These are phyloP conservation scores for Sechiopsis laciniata DNA, from an alignment of 306 rosid genomes.

Conservation along the genomic window DNA sequence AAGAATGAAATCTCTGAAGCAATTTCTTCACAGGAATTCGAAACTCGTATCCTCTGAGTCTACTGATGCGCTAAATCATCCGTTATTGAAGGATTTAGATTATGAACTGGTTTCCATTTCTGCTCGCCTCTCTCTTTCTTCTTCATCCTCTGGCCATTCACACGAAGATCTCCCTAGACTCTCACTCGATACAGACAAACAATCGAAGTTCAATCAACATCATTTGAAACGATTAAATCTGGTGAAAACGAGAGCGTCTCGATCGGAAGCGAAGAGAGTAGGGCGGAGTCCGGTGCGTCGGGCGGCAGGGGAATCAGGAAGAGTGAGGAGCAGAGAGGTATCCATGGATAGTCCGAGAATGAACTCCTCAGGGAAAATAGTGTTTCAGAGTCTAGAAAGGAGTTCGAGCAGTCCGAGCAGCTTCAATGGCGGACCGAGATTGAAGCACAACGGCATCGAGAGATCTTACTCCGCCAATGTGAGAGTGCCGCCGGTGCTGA, in stretches of 20 bases:
- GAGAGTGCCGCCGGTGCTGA: slow-evolving; percentile 85
- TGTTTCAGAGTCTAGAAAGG: slow-evolving; percentile 80
- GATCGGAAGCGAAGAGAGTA: slow-evolving; percentile 32
- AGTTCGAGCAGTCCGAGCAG: slow-evolving; percentile 95
- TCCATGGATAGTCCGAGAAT: slow-evolving; percentile 90
- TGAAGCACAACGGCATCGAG: slow-evolving; percentile 83
- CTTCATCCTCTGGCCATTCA: slow-evolving; percentile 75
- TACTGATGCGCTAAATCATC: slow-evolving; percentile 41
- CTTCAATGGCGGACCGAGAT: slow-evolving; percentile 82
- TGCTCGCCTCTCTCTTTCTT: slow-evolving; percentile 77
- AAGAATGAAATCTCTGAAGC: slow-evolving; percentile 41
- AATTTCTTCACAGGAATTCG: slow-evolving; percentile 53
- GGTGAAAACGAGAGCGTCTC: slow-evolving; percentile 37
- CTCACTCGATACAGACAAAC: slow-evolving; percentile 70
- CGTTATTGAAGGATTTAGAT: slow-evolving; percentile 53
- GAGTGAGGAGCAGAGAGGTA: slow-evolving; percentile 56
- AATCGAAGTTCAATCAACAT: slow-evolving; percentile 21
- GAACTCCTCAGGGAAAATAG: slow-evolving; percentile 92
- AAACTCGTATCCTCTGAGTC: slow-evolving; percentile 41
- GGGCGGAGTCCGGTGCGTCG: slow-evolving; percentile 63
- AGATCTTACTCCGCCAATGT: slow-evolving; percentile 88
- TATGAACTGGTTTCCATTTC: slow-evolving; percentile 61
- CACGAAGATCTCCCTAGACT: slow-evolving; percentile 80
- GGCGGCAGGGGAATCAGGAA: slow-evolving; percentile 26
- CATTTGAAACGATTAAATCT: slow-evolving; percentile 36